Evolutionary conservation across 139 green algal species (phyloP).

Genomic region (Diplosphaera chodatii): DNA sequence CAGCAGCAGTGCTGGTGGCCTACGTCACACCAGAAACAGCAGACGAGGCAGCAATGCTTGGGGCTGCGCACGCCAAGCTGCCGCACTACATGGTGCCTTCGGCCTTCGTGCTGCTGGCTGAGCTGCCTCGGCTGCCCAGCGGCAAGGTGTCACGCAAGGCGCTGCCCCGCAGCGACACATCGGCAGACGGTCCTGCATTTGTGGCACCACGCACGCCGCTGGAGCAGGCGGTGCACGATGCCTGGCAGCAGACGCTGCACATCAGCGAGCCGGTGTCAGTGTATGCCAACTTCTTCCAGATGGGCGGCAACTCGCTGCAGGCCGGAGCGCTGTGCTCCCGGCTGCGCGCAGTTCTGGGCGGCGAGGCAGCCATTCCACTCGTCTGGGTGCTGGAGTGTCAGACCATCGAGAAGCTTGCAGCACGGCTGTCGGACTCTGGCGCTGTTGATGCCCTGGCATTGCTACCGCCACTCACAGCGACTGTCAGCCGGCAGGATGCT

Average conservation of each 20-base stretch:
- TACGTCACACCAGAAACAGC: not conserved
- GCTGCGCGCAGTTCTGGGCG: not conserved
- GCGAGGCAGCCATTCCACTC: not conserved
- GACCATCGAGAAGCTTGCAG: not conserved
- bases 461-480: not conserved
- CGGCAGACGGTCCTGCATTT: too few relatives aligned
- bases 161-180: too few relatives aligned
- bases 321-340: not conserved
- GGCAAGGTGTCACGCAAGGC: constrained; percentile 16
- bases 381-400: not conserved
- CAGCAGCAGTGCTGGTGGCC: not conserved
- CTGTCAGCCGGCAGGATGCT: not conserved
- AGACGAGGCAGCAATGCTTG: not conserved
- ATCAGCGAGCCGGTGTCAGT: not conserved
- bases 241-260: not conserved
- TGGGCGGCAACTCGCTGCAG: not conserved
- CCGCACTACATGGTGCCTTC: constrained; percentile 27
- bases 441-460: not conserved
- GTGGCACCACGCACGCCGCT: not conserved
- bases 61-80: not conserved
- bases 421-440: not conserved
- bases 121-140: constrained; percentile 15
- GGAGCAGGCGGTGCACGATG: not conserved
- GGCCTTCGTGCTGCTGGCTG: not conserved
- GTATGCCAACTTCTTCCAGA: not conserved